phyloP scores from a whole-genome alignment of 495 filamentous ascomycete species.

The Aspergillus panamensis region DNA sequence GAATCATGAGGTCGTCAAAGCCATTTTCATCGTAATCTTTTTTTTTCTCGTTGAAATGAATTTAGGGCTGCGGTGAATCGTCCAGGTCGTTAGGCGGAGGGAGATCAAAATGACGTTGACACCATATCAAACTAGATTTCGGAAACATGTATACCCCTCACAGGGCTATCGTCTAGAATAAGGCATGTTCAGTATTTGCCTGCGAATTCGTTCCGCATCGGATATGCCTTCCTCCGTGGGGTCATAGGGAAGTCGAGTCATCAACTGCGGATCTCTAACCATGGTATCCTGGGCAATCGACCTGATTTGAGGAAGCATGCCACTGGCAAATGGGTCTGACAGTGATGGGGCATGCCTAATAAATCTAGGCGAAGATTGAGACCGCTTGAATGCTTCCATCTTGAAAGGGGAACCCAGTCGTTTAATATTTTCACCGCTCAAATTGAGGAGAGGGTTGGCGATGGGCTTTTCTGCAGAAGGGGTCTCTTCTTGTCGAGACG shows the following conservation, averaged over 20 bases:
- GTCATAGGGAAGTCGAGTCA: constrained; percentile 31
- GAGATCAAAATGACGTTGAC: constrained; percentile 8
- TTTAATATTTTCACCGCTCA: constrained; percentile 40
- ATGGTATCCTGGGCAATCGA: background rate
- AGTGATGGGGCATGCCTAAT: constrained; percentile 40
- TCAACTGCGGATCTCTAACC: constrained; percentile 2
- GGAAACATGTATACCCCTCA: background rate
- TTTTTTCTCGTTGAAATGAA: constrained; percentile 6
- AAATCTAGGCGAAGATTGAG: constrained; percentile 26
- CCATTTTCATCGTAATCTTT: constrained; percentile 39
- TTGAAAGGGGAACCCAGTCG: constrained; percentile 54
- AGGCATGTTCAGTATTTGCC: constrained; percentile 44
- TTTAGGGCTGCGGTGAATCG: constrained; percentile 26
- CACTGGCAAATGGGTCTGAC: constrained; percentile 42
- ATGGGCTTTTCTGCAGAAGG: constrained; percentile 27
- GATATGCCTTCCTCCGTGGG: constrained; percentile 41
- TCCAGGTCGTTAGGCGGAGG: constrained; percentile 33
- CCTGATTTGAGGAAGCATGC: constrained; percentile 21
- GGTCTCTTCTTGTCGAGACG: constrained; percentile 32
- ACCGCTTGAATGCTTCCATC: constrained; percentile 32
- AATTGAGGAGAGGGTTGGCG: constrained; percentile 28
- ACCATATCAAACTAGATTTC: constrained; percentile 13
- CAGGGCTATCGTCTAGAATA: constrained; percentile 29
- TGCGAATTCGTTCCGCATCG: constrained; percentile 47
- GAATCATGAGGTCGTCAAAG: constrained; percentile 40